These are phyloP conservation scores for Aspergillus baeticus DNA, from an alignment of 495 filamentous ascomycete species.

Conservation along the genomic window DNA sequence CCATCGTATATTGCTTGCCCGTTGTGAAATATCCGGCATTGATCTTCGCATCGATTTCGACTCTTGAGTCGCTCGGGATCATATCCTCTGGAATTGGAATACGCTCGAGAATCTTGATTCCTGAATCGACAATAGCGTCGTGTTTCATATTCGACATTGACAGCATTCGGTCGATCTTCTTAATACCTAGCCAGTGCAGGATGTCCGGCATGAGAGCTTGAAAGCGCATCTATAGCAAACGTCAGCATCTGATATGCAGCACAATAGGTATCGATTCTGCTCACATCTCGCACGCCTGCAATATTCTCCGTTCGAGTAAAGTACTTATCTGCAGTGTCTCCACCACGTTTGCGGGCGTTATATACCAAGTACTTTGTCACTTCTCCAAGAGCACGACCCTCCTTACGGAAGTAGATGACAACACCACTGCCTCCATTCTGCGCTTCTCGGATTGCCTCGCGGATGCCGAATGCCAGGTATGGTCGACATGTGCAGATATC, in stretches of 20 bases:
- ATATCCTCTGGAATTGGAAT: constrained; percentile 91
- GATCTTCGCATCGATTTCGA: constrained; percentile 99
- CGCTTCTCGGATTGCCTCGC: constrained; percentile 94
- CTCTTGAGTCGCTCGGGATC: constrained; percentile 92
- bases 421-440: constrained; percentile 94
- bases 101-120: constrained; percentile 90
- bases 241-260: background rate
- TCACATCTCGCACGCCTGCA: constrained; percentile 78
- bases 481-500: constrained; percentile 98
- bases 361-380: constrained; percentile 98
- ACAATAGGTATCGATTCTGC: background rate
- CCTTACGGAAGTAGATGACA: constrained; percentile 99
- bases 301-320: constrained; percentile 97
- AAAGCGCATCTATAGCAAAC: constrained; percentile 74
- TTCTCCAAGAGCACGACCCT: constrained; percentile 93
- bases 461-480: constrained; percentile 94
- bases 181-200: constrained; percentile 97
- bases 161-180: constrained; percentile 97
- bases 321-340: constrained; percentile 92
- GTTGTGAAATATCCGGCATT: constrained; percentile 96
- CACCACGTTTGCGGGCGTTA: constrained; percentile 81
- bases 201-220: constrained; percentile 99
- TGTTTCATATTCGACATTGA: constrained; percentile 99
- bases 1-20: constrained; percentile 82
- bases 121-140: constrained; percentile 94